These are phyloP conservation scores for Phragmites australis DNA, from an alignment of 176 grass and related monocot species.

Conservation along the genomic window DNA sequence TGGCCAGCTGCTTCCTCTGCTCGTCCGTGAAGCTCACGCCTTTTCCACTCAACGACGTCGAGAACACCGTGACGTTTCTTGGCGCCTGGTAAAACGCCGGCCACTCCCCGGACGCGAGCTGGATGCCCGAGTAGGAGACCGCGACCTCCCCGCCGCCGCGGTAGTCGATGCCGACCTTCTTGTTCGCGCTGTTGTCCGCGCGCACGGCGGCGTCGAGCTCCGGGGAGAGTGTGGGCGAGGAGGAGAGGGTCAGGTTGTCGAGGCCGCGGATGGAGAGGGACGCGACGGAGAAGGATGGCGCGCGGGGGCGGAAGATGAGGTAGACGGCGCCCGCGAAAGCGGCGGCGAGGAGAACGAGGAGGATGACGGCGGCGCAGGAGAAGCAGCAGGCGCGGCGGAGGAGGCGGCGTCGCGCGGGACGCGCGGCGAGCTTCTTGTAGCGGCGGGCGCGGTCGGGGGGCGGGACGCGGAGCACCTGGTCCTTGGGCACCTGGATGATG, in stretches of 20 bases:
- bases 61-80: constrained; percentile 62
- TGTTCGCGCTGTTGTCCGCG: constrained; percentile 62
- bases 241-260: neutral
- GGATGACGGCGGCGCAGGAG: constrained; percentile 14
- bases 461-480: constrained; percentile 73
- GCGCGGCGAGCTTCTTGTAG: constrained; percentile 44
- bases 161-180: constrained; percentile 63
- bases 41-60: constrained; percentile 16
- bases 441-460: constrained; percentile 59
- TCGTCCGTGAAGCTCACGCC: constrained; percentile 39
- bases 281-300: constrained; percentile 63
- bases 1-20: neutral
- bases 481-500: constrained; percentile 80
- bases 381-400: constrained; percentile 40
- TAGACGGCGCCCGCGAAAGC: constrained; percentile 34
- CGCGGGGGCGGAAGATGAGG: constrained; percentile 64
- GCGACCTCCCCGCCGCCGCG: constrained; percentile 49
- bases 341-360: neutral
- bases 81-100: constrained; percentile 67
- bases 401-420: constrained; percentile 40
- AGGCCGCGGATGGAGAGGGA: constrained; percentile 58
- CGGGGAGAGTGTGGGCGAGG: constrained; percentile 10
- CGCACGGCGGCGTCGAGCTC: constrained; percentile 48
- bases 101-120: constrained; percentile 58
- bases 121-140: constrained; percentile 45